These are phyloP conservation scores for Dacryopinax spathularia DNA, from an alignment of 768 basidiomycete genomes.

Conservation along the genomic window DNA sequence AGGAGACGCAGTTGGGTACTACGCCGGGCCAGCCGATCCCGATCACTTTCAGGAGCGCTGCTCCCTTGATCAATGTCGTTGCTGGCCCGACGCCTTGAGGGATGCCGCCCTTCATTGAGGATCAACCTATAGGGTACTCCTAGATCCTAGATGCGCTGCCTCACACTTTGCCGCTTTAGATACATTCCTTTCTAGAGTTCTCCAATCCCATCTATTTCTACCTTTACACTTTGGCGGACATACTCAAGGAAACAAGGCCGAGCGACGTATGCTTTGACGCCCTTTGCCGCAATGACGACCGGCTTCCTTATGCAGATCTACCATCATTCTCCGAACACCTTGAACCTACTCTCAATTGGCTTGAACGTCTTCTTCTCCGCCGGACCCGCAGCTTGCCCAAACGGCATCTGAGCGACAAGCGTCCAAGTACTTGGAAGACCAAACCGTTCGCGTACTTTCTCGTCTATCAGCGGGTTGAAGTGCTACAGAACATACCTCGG, in stretches of 20 bases:
- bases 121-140: no score
- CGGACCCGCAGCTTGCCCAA: constrained; percentile 21
- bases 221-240: no score
- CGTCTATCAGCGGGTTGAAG: constrained; percentile 16
- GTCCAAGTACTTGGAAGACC: constrained; percentile 13
- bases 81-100: not conserved
- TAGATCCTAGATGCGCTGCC: no score
- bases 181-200: no score
- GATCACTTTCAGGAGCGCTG: not conserved
- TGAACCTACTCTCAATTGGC: constrained; percentile 23
- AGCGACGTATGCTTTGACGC: no score
- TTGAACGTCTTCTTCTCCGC: constrained; percentile 20
- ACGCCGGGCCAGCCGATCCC: not conserved
- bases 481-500: constrained; percentile 9
- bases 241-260: no score
- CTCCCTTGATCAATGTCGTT: not conserved
- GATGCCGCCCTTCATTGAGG: no score
- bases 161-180: no score
- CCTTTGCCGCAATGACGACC: no score
- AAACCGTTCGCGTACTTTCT: constrained; percentile 11
- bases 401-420: constrained; percentile 21
- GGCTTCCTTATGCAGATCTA: no score
- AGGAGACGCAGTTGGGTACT: not conserved
- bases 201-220: no score
- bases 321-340: constrained; percentile 13